phyloP scores from a whole-genome alignment of 2,329 filamentous ascomycete species.

The Fusarium devonianum region DNA sequence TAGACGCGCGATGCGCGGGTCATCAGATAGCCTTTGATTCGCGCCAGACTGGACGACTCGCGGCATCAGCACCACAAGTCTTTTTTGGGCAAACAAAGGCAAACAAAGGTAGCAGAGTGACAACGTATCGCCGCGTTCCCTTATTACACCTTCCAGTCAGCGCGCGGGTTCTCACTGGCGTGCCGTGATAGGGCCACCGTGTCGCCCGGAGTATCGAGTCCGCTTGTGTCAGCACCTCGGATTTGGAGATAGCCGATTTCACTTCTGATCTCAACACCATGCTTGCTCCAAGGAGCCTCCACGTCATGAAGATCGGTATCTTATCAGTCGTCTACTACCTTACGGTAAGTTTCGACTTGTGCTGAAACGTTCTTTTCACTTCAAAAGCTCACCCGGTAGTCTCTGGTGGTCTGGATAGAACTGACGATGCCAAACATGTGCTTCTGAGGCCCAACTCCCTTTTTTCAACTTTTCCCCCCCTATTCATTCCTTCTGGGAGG shows the following conservation, averaged over 20 bases:
- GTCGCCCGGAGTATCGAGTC: too few species aligned
- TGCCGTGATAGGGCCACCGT: slow-evolving; percentile 7
- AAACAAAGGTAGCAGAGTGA: not conserved
- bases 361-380: not conserved
- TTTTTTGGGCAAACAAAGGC: too few species aligned
- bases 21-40: slow-evolving; percentile 13
- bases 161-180: slow-evolving; percentile 6
- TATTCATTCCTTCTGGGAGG: too few species aligned
- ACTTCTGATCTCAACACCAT: too few species aligned
- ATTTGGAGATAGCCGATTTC: too few species aligned
- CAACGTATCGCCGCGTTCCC: not conserved
- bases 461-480: too few species aligned
- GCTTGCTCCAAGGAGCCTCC: too few species aligned
- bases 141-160: too few species aligned
- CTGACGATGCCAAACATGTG: slow-evolving; percentile 6
- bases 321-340: not conserved
- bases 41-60: slow-evolving; percentile 5
- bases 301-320: too few species aligned
- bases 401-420: not conserved
- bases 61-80: slow-evolving; percentile 9
- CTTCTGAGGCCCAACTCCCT: not conserved
- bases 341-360: too few species aligned
- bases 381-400: slow-evolving; percentile 1
- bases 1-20: slow-evolving; percentile 5
- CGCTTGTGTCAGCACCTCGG: too few species aligned